phyloP scores from a whole-genome alignment of 768 basidiomycete species.

The Floccularia luteovirens region DNA sequence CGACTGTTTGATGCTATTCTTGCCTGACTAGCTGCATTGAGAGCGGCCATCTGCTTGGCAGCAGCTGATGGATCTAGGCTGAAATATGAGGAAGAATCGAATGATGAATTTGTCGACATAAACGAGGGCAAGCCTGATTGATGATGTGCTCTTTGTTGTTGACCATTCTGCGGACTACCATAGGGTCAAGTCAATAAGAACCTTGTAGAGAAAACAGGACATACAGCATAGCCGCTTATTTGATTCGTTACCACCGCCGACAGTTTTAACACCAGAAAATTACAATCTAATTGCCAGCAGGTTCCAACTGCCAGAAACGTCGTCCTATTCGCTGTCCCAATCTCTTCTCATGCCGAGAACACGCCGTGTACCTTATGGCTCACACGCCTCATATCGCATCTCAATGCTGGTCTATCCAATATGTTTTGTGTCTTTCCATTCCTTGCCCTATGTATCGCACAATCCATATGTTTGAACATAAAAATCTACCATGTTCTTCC shows the following conservation, averaged over 20 bases:
- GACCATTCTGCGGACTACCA: slow-evolving; percentile 31
- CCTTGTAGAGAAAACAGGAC: slow-evolving; percentile 5
- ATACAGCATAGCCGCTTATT: slow-evolving; percentile 21
- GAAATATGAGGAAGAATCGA: slow-evolving; percentile 32
- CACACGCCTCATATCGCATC: too few species aligned
- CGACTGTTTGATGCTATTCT: slow-evolving; percentile 49
- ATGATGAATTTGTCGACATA: slow-evolving; percentile 20
- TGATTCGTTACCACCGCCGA: not conserved
- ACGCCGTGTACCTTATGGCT: too few species aligned
- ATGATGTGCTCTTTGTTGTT: slow-evolving; percentile 21
- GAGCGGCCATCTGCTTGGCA: slow-evolving; percentile 78
- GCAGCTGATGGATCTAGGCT: slow-evolving; percentile 57
- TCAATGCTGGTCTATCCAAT: too few species aligned
- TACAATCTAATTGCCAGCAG: too few species aligned
- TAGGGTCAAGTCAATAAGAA: not conserved
- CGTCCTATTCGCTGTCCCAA: too few species aligned
- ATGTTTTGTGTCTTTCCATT: slow-evolving; percentile 3
- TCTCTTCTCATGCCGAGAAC: too few species aligned
- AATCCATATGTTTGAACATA: too few species aligned
- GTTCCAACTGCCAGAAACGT: too few species aligned
- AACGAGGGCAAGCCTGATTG: slow-evolving; percentile 22
- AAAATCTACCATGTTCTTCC: too few species aligned
- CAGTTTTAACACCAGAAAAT: slow-evolving; percentile 5
- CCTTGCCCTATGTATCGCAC: too few species aligned
- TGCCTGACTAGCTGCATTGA: slow-evolving; percentile 56